A percentile compares a stretch with the other conserved stretches of the same genome.
phyloP scores from a whole-genome alignment of 495 filamentous ascomycete species.

The Terfezia boudieri region DNA sequence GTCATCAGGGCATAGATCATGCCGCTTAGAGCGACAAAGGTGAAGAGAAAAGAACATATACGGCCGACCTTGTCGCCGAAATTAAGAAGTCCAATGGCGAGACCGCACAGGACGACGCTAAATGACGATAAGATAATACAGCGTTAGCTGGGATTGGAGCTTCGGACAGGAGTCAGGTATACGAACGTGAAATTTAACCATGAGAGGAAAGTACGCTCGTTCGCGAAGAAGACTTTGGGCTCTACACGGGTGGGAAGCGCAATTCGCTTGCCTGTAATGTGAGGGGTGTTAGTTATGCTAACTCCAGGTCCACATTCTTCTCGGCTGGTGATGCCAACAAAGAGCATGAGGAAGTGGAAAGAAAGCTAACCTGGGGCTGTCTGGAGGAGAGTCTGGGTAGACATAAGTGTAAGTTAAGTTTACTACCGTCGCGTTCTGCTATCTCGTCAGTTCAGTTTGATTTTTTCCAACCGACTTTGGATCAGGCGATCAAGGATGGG shows the following conservation, averaged over 20 bases:
- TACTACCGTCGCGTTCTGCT: background rate
- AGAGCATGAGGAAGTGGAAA: background rate
- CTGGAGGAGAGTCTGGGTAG: constrained; percentile 85
- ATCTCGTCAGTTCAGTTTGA: too few relatives aligned
- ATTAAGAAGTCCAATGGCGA: constrained; percentile 90
- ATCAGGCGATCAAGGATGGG: too few relatives aligned
- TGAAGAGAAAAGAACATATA: constrained; percentile 83
- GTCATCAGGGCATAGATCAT: constrained; percentile 91
- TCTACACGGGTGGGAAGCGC: constrained; percentile 94
- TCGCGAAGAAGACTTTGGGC: constrained; percentile 99
- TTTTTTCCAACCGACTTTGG: too few relatives aligned
- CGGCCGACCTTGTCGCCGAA: constrained; percentile 86
- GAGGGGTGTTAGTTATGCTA: too few relatives aligned
- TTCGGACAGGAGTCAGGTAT: too few relatives aligned
- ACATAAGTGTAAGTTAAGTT: constrained; percentile 35
- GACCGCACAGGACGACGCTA: constrained; percentile 76
- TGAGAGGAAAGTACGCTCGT: constrained; percentile 94
- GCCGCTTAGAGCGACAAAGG: constrained; percentile 74
- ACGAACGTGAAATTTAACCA: constrained; percentile 70
- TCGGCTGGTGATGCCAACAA: too few relatives aligned
- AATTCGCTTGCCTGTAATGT: constrained; percentile 66
- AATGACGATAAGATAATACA: too few relatives aligned
- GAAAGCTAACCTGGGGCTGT: constrained; percentile 31
- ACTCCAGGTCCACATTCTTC: too few relatives aligned
- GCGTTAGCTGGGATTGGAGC: too few relatives aligned